These are phyloP conservation scores for Phaffia rhodozyma DNA, from an alignment of 1,284 basidiomycete species.

Conservation along the genomic window DNA sequence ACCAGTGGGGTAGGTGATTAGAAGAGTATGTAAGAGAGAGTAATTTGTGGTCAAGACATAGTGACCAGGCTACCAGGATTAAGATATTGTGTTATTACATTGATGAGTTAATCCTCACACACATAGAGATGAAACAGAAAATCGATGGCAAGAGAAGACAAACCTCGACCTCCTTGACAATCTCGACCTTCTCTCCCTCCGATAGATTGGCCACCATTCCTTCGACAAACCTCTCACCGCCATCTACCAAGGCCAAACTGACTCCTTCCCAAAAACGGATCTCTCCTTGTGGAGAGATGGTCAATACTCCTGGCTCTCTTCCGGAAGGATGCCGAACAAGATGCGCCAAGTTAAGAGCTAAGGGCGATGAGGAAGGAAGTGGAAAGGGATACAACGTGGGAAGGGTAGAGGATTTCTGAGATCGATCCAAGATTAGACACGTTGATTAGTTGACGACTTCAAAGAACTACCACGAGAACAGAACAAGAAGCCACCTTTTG, in stretches of 20 bases:
- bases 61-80: slow-evolving; percentile 22
- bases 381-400: slow-evolving; percentile 31
- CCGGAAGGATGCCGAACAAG: slow-evolving; percentile 25
- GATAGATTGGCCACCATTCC: slow-evolving; percentile 26
- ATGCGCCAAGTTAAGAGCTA: slow-evolving; percentile 24
- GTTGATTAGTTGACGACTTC: slow-evolving; percentile 16
- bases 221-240: slow-evolving; percentile 22
- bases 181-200: slow-evolving; percentile 31
- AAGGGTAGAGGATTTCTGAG: slow-evolving; percentile 24
- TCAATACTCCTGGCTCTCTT: slow-evolving; percentile 36
- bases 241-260: slow-evolving; percentile 33
- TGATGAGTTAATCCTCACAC: neutral
- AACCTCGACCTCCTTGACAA: slow-evolving; percentile 29
- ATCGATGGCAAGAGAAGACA: slow-evolving; percentile 9
- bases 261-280: slow-evolving; percentile 37
- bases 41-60: slow-evolving; percentile 33
- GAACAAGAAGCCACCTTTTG: slow-evolving; percentile 25
- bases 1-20: slow-evolving; percentile 28
- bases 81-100: neutral
- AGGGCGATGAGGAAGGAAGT: slow-evolving; percentile 25
- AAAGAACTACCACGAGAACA: neutral
- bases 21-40: slow-evolving; percentile 31
- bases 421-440: neutral
- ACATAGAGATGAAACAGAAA: neutral
- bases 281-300: slow-evolving; percentile 32